These are phyloP conservation scores for Raphanus sativus DNA, from an alignment of 345 rosid genomes.

Conservation along the genomic window DNA sequence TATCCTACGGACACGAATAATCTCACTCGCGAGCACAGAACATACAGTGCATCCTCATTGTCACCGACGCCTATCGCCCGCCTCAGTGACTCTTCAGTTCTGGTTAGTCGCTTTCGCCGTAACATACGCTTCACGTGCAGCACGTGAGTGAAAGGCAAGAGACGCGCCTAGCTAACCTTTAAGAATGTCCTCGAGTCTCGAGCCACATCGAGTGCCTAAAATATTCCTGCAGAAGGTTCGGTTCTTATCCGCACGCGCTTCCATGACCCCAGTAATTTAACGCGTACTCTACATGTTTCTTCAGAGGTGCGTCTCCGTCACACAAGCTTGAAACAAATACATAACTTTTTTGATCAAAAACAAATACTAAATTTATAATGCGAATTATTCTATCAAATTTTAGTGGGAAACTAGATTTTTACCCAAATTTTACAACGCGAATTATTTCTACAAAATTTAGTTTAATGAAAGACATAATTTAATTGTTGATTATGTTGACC, in stretches of 20 bases:
- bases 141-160: constrained; percentile 13
- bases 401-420: too few species aligned
- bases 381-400: too few species aligned
- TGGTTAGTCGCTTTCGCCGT: background rate
- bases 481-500: background rate
- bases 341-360: too few species aligned
- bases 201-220: constrained; percentile 12
- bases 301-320: background rate
- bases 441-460: background rate
- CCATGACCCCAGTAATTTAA: background rate
- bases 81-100: background rate
- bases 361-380: too few species aligned
- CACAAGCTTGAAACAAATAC: background rate
- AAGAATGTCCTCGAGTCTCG: constrained; percentile 16
- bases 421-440: background rate
- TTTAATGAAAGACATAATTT: background rate
- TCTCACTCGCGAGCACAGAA: background rate
- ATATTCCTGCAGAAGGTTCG: constrained; percentile 21
- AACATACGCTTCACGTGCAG: constrained; percentile 7
- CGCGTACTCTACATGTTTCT: background rate
- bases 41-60: background rate
- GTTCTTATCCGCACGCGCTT: constrained; percentile 26
- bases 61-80: background rate
- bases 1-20: background rate
- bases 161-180: background rate